Evolutionary conservation across 1,284 basidiomycete genomes (phyloP).

Genomic region (Tilletia horrida): DNA sequence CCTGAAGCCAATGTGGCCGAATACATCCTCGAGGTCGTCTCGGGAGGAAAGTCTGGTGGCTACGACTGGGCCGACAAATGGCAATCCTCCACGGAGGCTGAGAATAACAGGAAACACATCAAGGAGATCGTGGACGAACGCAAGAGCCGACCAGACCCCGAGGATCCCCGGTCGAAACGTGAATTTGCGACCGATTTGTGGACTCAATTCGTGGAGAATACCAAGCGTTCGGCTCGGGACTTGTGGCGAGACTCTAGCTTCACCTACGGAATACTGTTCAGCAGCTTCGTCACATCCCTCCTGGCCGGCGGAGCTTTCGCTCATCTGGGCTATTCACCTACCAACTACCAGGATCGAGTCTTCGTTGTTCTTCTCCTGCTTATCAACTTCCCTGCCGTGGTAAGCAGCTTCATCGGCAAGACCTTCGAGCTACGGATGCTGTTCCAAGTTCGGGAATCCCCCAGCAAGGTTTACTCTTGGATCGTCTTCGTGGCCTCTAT

Average conservation of each 20-base stretch:
- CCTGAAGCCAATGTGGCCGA: constrained; percentile 43
- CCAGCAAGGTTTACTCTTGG: constrained; percentile 44
- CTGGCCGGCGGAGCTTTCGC: constrained; percentile 37
- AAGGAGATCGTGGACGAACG: constrained; percentile 56
- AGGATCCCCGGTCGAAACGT: constrained; percentile 36
- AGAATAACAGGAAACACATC: constrained; percentile 57
- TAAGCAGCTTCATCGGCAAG: constrained; percentile 42
- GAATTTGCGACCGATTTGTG: constrained; percentile 63
- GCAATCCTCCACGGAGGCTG: constrained; percentile 56
- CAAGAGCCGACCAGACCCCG: constrained; percentile 26
- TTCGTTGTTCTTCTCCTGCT: constrained; percentile 36
- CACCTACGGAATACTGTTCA: constrained; percentile 68
- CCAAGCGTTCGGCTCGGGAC: constrained; percentile 61
- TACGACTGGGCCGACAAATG: constrained; percentile 37
- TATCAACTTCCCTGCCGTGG: constrained; percentile 39
- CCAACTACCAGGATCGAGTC: constrained; percentile 31
- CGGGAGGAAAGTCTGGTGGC: constrained; percentile 23
- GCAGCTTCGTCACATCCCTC: constrained; percentile 55
- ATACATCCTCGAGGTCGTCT: constrained; percentile 55
- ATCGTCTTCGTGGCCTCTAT: constrained; percentile 35
- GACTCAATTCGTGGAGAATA: constrained; percentile 62
- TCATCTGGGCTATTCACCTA: constrained; percentile 27
- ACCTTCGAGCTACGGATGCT: constrained; percentile 43
- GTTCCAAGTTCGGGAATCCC: constrained; percentile 36
- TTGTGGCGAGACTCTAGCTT: constrained; percentile 70